Base-by-base conservation (phyloP, 805 yeast genomes). In the Cyberlindnera galapagoensis region DNA sequence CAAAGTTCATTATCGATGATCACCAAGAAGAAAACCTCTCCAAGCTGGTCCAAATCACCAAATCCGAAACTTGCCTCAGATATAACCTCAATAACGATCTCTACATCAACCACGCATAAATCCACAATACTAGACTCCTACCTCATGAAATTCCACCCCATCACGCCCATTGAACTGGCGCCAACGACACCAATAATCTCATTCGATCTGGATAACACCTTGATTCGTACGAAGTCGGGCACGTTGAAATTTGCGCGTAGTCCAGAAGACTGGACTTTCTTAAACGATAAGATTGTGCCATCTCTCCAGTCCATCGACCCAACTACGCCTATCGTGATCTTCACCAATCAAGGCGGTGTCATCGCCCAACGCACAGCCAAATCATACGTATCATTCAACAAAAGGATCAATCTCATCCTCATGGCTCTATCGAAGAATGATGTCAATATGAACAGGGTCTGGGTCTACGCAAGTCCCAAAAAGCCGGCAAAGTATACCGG, bases 151-250 rank as follows among this genome's bases (percentile, higher is more conserved):
- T 54, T 62, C 23, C 41, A 52, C 0, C 77, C 77, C 7, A 39
- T 21, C 19, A 33, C 6, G 9, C 39, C 36, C 20, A 23, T 20
- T 7, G 15, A 17, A 10, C 16, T 24, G 5, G 7, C 30, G 9
- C 18, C 22, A 12, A 28, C 33, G 1, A 39, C 32, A 3, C 18
- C 21, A 32, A 46, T 81, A 1, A 85, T 85, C 3, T 81, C 82
- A 0, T 90, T 88, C 56, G 97, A 90, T 54, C 62, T 90, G 31
- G 98, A 90, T 60, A 80, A 74, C 7, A 90, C 97, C 0, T 44
- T 90, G 7, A 72, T 85, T 0, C 51, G 52, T 11, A 77, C 95
- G 0, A 78, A 73, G 49, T 68, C 83, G 0, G 85, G 84, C 1
- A 28, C 49, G 12, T n/a, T n/a, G n/a, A 68, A 62, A 28, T 85